A percentile compares a stretch with the other conserved stretches of the same genome.
Evolutionary conservation across 768 basidiomycete genomes (phyloP).

Genomic region (Mycena albidolilacea): DNA sequence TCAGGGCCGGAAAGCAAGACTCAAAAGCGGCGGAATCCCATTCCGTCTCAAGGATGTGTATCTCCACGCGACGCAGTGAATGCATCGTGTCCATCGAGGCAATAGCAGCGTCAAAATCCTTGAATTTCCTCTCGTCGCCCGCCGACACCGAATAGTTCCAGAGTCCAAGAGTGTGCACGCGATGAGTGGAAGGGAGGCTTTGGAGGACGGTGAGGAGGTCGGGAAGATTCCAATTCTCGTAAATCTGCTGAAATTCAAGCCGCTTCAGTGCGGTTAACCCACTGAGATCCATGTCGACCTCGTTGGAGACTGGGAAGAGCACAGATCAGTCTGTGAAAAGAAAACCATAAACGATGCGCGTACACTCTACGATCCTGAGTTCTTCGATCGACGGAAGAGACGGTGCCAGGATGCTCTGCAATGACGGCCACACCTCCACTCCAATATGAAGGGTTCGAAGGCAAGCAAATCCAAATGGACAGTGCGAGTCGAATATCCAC

Average conservation of each 20-base stretch:
- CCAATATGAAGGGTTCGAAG: not conserved
- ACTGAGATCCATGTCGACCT: not conserved
- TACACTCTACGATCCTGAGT: slow-evolving; percentile 1
- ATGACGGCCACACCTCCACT: not conserved
- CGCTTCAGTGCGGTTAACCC: not conserved
- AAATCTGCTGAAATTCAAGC: not conserved
- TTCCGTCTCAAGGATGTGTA: not conserved
- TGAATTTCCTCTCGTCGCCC: not conserved
- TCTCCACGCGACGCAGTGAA: slow-evolving; percentile 10
- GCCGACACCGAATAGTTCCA: not conserved
- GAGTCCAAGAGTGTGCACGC: not conserved
- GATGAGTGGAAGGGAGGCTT: not conserved
- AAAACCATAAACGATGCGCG: not conserved
- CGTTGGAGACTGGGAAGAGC: not conserved
- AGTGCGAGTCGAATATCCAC: not conserved
- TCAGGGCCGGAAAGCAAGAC: slow-evolving; percentile 1
- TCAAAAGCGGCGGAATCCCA: not conserved
- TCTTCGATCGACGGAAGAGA: not conserved
- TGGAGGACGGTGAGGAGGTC: not conserved
- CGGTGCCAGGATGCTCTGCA: not conserved
- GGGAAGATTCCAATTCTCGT: not conserved
- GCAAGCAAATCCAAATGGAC: not conserved
- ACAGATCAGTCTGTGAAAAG: not conserved
- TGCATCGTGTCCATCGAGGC: not conserved
- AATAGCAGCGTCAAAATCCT: not conserved